Evolutionary conservation across 192 early-diverging fungal genomes (phyloP).

Genomic region (Physocladia obscura): DNA sequence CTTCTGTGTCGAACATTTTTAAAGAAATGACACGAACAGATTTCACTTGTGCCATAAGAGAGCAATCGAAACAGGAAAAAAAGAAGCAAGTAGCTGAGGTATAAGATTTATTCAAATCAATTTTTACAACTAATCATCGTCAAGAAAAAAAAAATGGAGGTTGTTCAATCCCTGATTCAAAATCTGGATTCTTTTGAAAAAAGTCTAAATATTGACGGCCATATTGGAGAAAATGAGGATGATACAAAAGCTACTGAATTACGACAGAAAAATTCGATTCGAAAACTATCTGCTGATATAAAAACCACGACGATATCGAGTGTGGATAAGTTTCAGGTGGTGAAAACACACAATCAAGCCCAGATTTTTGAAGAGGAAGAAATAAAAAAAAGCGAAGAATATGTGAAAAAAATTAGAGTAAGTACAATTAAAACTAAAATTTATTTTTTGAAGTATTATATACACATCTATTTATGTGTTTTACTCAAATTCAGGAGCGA

Average conservation of each 20-base stretch:
- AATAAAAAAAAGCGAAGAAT: conserved; percentile 35
- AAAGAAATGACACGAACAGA: conserved; percentile 18
- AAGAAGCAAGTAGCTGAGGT: neutral
- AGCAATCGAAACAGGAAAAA: neutral
- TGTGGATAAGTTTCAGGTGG: no score
- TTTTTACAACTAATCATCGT: neutral
- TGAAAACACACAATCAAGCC: no score
- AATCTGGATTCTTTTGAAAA: conserved; percentile 36
- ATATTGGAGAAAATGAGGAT: neutral
- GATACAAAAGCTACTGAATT: no score
- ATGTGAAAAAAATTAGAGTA: conserved; percentile 49
- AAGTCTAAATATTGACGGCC: conserved; percentile 14
- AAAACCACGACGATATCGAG: no score
- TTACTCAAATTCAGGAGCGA: conserved; percentile 32
- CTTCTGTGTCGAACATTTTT: neutral
- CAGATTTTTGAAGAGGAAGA: conserved; percentile 14
- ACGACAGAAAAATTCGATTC: conserved; percentile 11
- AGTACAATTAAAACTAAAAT: conserved; percentile 2
- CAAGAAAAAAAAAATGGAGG: neutral
- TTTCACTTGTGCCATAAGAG: neutral
- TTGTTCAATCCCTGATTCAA: conserved; percentile 10
- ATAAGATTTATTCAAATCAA: neutral
- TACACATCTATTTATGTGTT: neutral
- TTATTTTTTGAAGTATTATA: neutral
- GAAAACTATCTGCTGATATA: no score